Conservation (phyloP, 2,329 filamentous ascomycete genomes). For the Hymenoscyphus occultus region DNA sequence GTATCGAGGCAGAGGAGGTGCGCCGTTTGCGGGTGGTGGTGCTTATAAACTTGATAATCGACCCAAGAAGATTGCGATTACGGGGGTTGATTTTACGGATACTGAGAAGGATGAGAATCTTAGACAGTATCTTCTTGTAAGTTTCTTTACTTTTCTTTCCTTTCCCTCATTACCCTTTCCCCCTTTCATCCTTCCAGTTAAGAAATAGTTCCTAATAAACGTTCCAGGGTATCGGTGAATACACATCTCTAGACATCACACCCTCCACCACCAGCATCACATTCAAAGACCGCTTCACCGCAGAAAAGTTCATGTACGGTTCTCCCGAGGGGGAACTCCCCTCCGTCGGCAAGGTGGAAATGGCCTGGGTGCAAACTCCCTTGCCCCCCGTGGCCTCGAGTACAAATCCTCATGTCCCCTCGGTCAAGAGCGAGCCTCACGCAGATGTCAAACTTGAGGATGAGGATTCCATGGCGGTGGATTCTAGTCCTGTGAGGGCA, state of each 20-base stretch:
- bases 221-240: constrained; percentile 58
- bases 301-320: constrained; percentile 65
- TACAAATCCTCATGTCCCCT: not conserved
- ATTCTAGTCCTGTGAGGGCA: constrained; percentile 17
- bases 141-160: constrained; percentile 26
- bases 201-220: constrained; percentile 13
- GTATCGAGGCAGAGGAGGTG: constrained; percentile 45
- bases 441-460: constrained; percentile 10
- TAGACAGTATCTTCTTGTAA: constrained; percentile 67
- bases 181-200: too few relatives aligned
- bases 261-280: constrained; percentile 51
- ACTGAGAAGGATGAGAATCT: constrained; percentile 65
- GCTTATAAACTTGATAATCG: constrained; percentile 72
- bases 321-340: constrained; percentile 57
- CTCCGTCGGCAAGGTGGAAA: constrained; percentile 60
- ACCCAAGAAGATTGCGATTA: constrained; percentile 64
- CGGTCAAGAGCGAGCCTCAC: constrained; percentile 14
- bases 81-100: constrained; percentile 60
- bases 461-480: constrained; percentile 32
- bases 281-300: constrained; percentile 67
- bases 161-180: not conserved
- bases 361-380: constrained; percentile 55
- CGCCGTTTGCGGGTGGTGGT: constrained; percentile 35
- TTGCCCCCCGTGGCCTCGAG: constrained; percentile 28
- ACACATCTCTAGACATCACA: constrained; percentile 53